Conservation (phyloP, 2,329 filamentous ascomycete species). For the Cercospora janseana region DNA sequence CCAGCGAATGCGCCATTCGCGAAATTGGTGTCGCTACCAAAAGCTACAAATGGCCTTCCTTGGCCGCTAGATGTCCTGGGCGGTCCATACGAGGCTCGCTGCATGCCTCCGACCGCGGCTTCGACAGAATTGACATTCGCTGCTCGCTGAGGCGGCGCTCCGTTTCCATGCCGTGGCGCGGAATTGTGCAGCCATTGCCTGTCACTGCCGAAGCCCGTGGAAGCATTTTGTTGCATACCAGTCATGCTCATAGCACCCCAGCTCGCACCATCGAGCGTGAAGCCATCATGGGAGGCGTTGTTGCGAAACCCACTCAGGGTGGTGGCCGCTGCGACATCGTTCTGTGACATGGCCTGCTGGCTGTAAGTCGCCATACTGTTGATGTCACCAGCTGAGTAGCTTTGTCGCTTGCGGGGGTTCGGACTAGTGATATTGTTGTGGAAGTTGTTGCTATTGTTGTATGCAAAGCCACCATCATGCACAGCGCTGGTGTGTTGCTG, state of each 20-base stretch:
- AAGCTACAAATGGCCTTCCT: slow-evolving; percentile 9
- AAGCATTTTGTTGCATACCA: neutral
- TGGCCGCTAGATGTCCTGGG: neutral
- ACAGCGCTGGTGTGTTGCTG: neutral
- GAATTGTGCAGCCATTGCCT: slow-evolving; percentile 10
- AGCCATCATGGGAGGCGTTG: slow-evolving; percentile 11
- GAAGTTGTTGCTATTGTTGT: neutral
- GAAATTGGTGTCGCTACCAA: slow-evolving; percentile 17
- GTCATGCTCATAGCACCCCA: slow-evolving; percentile 12
- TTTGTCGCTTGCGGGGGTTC: neutral
- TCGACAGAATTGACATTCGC: neutral
- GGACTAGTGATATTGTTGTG: neutral
- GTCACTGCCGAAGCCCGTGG: neutral
- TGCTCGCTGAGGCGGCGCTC: neutral
- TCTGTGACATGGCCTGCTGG: slow-evolving; percentile 9
- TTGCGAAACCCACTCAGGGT: slow-evolving; percentile 16
- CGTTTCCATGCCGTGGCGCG: neutral
- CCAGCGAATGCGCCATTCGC: slow-evolving; percentile 12
- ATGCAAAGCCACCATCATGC: neutral
- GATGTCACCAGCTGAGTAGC: slow-evolving; percentile 6
- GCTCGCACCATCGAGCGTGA: slow-evolving; percentile 8
- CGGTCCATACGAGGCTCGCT: slow-evolving; percentile 1
- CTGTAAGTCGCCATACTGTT: slow-evolving; percentile 13
- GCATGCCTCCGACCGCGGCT: slow-evolving; percentile 7
- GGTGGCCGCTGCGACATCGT: slow-evolving; percentile 11